Percentiles rank a stretch among this genome's conserved stretches.
Evolutionary conservation across 1,284 basidiomycete genomes (phyloP).

Genomic region (Boletus smithii): DNA sequence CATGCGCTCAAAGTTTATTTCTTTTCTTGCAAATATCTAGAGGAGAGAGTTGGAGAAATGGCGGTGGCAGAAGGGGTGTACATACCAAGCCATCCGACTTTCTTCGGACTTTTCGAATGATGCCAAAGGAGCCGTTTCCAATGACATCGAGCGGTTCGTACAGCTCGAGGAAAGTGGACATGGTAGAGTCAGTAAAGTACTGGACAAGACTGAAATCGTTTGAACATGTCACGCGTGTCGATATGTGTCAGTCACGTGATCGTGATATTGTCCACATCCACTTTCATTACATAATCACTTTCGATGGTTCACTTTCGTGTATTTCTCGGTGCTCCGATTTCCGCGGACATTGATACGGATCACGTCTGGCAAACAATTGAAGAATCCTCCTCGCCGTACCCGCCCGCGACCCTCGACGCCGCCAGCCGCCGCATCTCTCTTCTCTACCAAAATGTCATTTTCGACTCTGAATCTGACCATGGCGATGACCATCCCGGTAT

Average conservation of each 20-base stretch:
- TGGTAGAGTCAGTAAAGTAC: slow-evolving; percentile 10
- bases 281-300: not conserved
- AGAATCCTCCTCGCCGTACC: slow-evolving; percentile 25
- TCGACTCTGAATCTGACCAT: slow-evolving; percentile 39
- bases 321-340: slow-evolving; percentile 49
- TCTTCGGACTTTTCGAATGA: slow-evolving; percentile 89
- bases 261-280: slow-evolving; percentile 9
- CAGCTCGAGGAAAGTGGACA: slow-evolving; percentile 56
- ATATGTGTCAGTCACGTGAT: slow-evolving; percentile 24
- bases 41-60: not conserved
- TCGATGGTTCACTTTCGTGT: slow-evolving; percentile 36
- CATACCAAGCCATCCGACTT: slow-evolving; percentile 82
- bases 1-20: slow-evolving; percentile 95
- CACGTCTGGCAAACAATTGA: slow-evolving; percentile 43
- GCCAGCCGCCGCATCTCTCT: slow-evolving; percentile 61
- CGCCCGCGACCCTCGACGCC: slow-evolving; percentile 54
- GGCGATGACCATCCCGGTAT: slow-evolving; percentile 14
- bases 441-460: slow-evolving; percentile 65
- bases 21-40: slow-evolving; percentile 87
- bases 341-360: slow-evolving; percentile 29
- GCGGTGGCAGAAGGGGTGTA: slow-evolving; percentile 22
- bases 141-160: slow-evolving; percentile 91
- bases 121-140: slow-evolving; percentile 96
- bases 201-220: slow-evolving; percentile 26
- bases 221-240: slow-evolving; percentile 27